Percentiles rank a stretch among this genome's conserved stretches.
Conservation (phyloP, 2,329 filamentous ascomycete genomes). For the Westerdykella aurantiaca region DNA sequence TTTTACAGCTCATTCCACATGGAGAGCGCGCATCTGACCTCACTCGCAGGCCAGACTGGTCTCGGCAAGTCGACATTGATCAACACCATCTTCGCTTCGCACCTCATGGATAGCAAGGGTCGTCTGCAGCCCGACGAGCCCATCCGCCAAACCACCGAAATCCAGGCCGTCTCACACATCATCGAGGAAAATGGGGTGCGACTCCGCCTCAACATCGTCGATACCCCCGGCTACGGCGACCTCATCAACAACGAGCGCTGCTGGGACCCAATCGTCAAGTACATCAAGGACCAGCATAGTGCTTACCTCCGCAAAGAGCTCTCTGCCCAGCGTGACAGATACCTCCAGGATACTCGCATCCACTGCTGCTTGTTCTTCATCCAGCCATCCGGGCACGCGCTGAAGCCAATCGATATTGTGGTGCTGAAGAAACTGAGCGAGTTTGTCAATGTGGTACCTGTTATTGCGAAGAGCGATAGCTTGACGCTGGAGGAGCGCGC, state of each 20-base stretch:
- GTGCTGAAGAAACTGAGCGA: constrained; percentile 99
- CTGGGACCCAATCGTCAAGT: constrained; percentile 99
- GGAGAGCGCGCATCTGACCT: constrained; percentile 1
- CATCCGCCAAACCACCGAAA: constrained; percentile 93
- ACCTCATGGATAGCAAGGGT: constrained; percentile 98
- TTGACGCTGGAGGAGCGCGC: constrained; percentile 91
- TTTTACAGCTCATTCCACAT: constrained; percentile 6
- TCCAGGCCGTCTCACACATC: constrained; percentile 95
- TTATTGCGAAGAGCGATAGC: constrained; percentile 97
- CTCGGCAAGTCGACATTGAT: constrained; percentile 98
- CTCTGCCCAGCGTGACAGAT: constrained; percentile 96
- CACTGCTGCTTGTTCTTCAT: constrained; percentile 99
- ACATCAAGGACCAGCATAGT: constrained; percentile 99
- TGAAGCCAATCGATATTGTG: constrained; percentile 99
- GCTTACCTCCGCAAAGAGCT: constrained; percentile 99
- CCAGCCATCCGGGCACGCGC: constrained; percentile 92
- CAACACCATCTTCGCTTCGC: constrained; percentile 99
- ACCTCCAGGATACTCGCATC: constrained; percentile 98
- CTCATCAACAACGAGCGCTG: constrained; percentile 99
- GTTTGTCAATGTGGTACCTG: constrained; percentile 97
- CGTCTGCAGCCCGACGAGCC: constrained; percentile 87
- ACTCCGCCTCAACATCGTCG: constrained; percentile 95
- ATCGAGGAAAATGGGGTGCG: constrained; percentile 99
- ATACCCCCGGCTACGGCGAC: constrained; percentile 96
- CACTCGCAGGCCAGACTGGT: constrained; percentile 77